Evolutionary conservation across 169 alveolate genomes (phyloP).

Genomic region (Babesia ovata): DNA sequence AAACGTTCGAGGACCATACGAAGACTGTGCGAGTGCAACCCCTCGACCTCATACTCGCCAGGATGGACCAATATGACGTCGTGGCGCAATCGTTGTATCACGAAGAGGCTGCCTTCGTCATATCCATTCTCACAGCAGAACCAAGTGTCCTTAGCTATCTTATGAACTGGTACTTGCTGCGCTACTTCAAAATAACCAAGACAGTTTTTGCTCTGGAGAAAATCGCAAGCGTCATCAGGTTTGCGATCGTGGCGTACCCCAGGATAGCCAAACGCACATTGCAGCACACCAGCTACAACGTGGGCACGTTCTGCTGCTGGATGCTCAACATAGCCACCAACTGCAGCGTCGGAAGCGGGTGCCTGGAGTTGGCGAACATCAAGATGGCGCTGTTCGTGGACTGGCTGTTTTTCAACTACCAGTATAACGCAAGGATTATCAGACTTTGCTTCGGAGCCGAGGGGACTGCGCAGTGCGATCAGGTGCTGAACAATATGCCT

Average conservation of each 20-base stretch:
- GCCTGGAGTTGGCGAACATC: slow-evolving; percentile 66
- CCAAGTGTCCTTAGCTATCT: slow-evolving; percentile 11
- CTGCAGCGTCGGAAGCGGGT: slow-evolving; percentile 41
- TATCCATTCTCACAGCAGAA: slow-evolving; percentile 16
- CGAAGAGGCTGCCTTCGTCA: slow-evolving; percentile 22
- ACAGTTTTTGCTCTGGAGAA: slow-evolving; percentile 47
- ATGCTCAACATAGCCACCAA: slow-evolving; percentile 36
- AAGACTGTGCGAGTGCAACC: not conserved
- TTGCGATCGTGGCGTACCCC: slow-evolving; percentile 30
- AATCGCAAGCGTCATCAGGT: slow-evolving; percentile 51
- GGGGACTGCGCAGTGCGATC: slow-evolving; percentile 15
- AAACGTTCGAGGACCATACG: not conserved
- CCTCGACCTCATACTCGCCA: slow-evolving; percentile 2
- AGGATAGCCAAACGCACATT: not conserved
- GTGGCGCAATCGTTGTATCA: slow-evolving; percentile 6
- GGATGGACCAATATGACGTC: slow-evolving; percentile 14
- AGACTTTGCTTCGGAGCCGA: slow-evolving; percentile 22
- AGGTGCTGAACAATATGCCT: not conserved
- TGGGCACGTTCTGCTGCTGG: slow-evolving; percentile 35
- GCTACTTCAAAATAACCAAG: slow-evolving; percentile 46
- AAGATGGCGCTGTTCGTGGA: slow-evolving; percentile 62
- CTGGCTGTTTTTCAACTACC: slow-evolving; percentile 55
- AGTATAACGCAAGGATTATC: slow-evolving; percentile 31
- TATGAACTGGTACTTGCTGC: slow-evolving; percentile 55
- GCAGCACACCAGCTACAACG: not conserved